Base-by-base conservation (phyloP, 2,329 filamentous ascomycete genomes). In the Leptographium lundbergii region DNA sequence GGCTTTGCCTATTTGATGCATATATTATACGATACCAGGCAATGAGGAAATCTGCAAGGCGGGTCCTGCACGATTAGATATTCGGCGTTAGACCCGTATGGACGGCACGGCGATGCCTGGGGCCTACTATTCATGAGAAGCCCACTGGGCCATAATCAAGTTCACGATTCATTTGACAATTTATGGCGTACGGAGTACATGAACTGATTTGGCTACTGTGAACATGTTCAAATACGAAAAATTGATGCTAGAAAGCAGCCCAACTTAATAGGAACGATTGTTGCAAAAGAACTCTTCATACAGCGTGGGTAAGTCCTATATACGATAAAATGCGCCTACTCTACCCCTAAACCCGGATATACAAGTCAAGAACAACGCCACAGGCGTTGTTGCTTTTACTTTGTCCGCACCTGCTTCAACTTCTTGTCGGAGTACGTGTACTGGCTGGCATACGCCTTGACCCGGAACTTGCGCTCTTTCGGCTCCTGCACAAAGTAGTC, bases 401-500 rank as follows among this genome's bases (percentile, higher is more conserved):
- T 92, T 65, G 88, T 88, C 68, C 86, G 81, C 71, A 91, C 83
- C 68, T 87, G 82, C 81, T 96, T 97, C 71, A 97, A 77, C 81
- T 92, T 94, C 74, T 83, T 86, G 14, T 88, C 77, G 63, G 85
- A 85, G 77, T 95, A 91, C 63, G 91, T 70, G 74, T 97, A 99
- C 77, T 97, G 96, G 75, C 95, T 95, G 62, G 94, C 92, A 72
- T 99, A 99, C 13, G 89, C 88, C 83, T 99, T 99, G 62, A 91
- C 89, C 19, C 84, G 77, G 67, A 96, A 86, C 69, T 86, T 88
- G 70, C 94, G 85, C 74, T 84, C 83, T 69, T 96, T 95, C 42
- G 94, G 92, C 76, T 97, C 94, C 78, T 97, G 94, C 27, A 99
- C 91, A 72, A 94, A 97, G 75, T 96, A 99, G 72, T 99, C 92